phyloP scores from a whole-genome alignment of 345 rosid genomes.

The Rhodamnia rubescens region DNA sequence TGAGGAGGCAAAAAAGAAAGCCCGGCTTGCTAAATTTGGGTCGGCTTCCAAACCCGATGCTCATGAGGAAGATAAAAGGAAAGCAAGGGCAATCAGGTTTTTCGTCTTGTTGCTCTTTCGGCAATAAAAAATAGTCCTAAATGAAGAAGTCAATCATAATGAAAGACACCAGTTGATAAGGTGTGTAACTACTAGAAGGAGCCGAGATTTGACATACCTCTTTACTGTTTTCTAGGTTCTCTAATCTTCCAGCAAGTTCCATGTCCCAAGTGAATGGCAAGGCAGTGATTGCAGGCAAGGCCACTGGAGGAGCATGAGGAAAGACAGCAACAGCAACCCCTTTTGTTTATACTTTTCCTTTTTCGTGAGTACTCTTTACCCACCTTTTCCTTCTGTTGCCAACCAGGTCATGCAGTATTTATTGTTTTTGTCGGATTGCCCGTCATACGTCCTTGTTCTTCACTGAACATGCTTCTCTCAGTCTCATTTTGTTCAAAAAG shows the following conservation, averaged over 20 bases:
- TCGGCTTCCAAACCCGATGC: constrained; percentile 31
- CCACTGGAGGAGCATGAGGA: constrained; percentile 44
- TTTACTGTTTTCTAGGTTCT: constrained; percentile 33
- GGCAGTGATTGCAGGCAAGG: constrained; percentile 47
- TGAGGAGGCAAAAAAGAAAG: constrained; percentile 79
- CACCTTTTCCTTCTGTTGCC: neutral
- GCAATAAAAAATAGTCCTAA: neutral
- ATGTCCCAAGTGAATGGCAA: constrained; percentile 34
- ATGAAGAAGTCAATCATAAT: neutral
- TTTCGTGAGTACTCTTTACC: neutral
- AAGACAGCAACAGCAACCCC: neutral
- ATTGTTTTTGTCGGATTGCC: neutral
- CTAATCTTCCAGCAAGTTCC: constrained; percentile 36
- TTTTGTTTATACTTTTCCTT: constrained; percentile 23
- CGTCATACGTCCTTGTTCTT: neutral
- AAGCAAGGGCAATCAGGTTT: constrained; percentile 78
- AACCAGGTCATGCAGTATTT: neutral
- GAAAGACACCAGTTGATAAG: neutral
- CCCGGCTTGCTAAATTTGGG: constrained; percentile 67
- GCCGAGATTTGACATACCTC: neutral
- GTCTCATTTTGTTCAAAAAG: neutral
- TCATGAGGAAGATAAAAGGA: constrained; percentile 64
- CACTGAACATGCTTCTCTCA: neutral
- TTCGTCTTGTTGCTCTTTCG: neutral
- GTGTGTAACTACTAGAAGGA: neutral